phyloP scores from a whole-genome alignment of 1,284 basidiomycete genomes.

The Ganoderma lucidum region DNA sequence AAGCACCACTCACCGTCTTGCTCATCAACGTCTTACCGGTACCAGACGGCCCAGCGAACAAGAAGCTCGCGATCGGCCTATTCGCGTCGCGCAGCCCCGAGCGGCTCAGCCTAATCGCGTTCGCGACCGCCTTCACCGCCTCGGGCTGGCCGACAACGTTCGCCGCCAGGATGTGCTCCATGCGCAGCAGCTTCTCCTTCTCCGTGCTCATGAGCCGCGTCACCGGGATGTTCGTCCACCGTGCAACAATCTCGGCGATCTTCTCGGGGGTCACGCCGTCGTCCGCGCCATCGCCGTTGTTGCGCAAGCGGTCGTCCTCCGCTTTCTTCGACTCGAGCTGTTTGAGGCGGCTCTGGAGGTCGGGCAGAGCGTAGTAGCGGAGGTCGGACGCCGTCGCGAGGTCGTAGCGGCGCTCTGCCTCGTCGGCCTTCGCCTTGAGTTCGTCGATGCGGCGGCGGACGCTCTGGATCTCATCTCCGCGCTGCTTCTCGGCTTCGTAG shows the following conservation, averaged over 20 bases:
- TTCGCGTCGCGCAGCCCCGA: conserved; percentile 88
- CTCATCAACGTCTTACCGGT: conserved; percentile 90
- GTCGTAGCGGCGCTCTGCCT: conserved; percentile 91
- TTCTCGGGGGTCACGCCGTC: conserved; percentile 91
- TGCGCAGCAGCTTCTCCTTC: conserved; percentile 86
- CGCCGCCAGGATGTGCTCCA: conserved; percentile 74
- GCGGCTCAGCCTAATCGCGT: conserved; percentile 90
- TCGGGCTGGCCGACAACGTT: conserved; percentile 91
- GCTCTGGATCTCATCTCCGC: conserved; percentile 86
- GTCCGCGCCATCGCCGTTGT: conserved; percentile 66
- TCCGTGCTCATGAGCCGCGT: conserved; percentile 90
- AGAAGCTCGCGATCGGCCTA: conserved; percentile 91
- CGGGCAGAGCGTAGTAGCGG: conserved; percentile 93
- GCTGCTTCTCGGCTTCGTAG: conserved; percentile 90
- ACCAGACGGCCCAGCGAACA: conserved; percentile 94
- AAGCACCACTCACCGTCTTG: conserved; percentile 75
- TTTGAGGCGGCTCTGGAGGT: conserved; percentile 83
- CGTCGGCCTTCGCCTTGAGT: conserved; percentile 91
- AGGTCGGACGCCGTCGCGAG: conserved; percentile 90
- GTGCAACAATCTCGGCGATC: conserved; percentile 90
- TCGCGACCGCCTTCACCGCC: conserved; percentile 89
- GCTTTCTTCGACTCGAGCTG: conserved; percentile 78
- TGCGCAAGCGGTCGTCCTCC: conserved; percentile 66
- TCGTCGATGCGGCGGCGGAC: conserved; percentile 91
- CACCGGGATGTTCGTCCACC: conserved; percentile 93